phyloP scores from a whole-genome alignment of 1,284 basidiomycete species.

The Neolentinus lepideus region DNA sequence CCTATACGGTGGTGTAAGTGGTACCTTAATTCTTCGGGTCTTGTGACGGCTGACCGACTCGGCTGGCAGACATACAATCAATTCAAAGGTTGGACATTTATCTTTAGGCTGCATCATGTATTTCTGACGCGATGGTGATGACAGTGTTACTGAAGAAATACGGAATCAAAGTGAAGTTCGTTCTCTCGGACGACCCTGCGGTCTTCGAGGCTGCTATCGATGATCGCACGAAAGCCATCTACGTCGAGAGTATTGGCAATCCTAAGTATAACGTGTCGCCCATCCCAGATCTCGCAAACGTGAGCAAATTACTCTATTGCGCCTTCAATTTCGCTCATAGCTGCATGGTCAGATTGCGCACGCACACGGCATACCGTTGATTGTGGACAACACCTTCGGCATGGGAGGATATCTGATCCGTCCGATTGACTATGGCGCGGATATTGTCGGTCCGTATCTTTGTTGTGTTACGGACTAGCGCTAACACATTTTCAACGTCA shows the following conservation, averaged over 20 bases:
- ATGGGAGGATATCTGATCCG: conserved; percentile 73
- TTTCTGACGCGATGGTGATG: conserved; percentile 5
- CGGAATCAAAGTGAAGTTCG: conserved; percentile 76
- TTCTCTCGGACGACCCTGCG: conserved; percentile 53
- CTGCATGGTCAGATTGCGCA: conserved; percentile 43
- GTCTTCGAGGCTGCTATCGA: conserved; percentile 72
- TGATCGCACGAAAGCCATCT: conserved; percentile 73
- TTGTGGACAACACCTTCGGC: conserved; percentile 91
- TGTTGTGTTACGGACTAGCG: background rate
- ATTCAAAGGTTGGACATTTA: conserved; percentile 76
- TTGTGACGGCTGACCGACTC: background rate
- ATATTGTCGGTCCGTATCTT: conserved; percentile 56
- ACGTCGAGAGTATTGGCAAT: conserved; percentile 82
- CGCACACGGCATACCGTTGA: conserved; percentile 66
- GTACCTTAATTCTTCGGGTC: background rate
- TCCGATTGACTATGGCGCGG: conserved; percentile 76
- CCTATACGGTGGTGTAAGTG: conserved; percentile 49
- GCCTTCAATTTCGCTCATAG: background rate
- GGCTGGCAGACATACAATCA: conserved; percentile 66
- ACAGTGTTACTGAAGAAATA: conserved; percentile 72
- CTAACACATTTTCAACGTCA: background rate
- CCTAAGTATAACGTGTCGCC: conserved; percentile 75
- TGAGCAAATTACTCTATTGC: conserved; percentile 12
- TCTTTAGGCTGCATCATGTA: background rate
- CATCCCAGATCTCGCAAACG: conserved; percentile 71